Percentiles rank a stretch among this genome's conserved stretches.
Evolutionary conservation across 495 filamentous ascomycete species (phyloP).

Genomic region (Penicillium manginii): DNA sequence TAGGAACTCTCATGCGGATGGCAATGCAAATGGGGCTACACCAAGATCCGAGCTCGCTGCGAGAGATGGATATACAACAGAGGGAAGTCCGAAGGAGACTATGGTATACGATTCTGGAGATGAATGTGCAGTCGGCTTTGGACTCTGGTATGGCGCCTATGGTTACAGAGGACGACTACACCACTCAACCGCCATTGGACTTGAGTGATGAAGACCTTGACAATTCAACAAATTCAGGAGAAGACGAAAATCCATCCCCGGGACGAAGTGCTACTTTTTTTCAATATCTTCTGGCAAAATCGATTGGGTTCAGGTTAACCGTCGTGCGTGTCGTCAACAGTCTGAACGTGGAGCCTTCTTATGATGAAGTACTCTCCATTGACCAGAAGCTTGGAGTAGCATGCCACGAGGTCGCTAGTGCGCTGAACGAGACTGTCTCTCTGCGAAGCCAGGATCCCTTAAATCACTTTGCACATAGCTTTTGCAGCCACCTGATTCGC

Average conservation of each 20-base stretch:
- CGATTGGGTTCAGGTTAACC: constrained; percentile 44
- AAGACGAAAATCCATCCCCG: neutral
- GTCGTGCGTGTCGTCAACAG: constrained; percentile 46
- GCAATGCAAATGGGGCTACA: constrained; percentile 61
- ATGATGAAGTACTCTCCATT: constrained; percentile 46
- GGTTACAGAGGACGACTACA: constrained; percentile 53
- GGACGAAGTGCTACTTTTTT: constrained; percentile 42
- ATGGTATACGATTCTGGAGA: constrained; percentile 63
- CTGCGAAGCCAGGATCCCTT: neutral
- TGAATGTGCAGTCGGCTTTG: constrained; percentile 54
- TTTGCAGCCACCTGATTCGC: constrained; percentile 41
- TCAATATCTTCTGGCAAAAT: constrained; percentile 37
- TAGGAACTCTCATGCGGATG: constrained; percentile 52
- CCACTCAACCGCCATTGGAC: constrained; percentile 52
- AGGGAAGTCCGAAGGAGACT: constrained; percentile 55
- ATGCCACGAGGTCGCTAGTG: constrained; percentile 32
- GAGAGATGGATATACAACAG: constrained; percentile 39
- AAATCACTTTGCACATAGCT: constrained; percentile 28
- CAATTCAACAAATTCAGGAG: neutral
- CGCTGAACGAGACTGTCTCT: neutral
- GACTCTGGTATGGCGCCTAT: constrained; percentile 56
- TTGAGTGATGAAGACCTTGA: constrained; percentile 1
- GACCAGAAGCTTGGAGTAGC: constrained; percentile 39
- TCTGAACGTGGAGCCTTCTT: constrained; percentile 48
- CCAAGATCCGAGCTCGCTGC: constrained; percentile 55